Evolutionary conservation across 2,329 filamentous ascomycete species (phyloP), one percentile per base, ranked within the genome.

Genomic region (Diaporthe ampelina): DNA sequence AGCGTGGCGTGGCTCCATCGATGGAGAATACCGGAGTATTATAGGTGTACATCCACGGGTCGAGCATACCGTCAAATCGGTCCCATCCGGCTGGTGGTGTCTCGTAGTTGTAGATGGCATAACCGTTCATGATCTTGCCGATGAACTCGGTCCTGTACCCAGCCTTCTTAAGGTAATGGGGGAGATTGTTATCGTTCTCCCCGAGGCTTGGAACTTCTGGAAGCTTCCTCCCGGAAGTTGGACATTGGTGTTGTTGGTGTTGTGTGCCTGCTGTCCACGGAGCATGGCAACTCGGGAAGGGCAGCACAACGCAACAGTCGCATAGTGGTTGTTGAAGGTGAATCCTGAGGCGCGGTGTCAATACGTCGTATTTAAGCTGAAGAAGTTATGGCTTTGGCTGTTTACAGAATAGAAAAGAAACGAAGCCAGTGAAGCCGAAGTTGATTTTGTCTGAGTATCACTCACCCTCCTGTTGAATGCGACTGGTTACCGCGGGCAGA

Each of bases 91-190:
- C 72, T 8, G 70, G 75, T 11, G 73, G 73, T 5, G 85, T 83
- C 78, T 92, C 83, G 79, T 93, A 94, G 74, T 92, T 94, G 0
- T 85, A 78, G 1, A 89, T 84, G 0, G 84, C 89, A 69, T 94
- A 91, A 0, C 87, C 85, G 77, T 94, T 94, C 83, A 93, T 92
- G 6, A 94, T 84, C 79, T 95, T 94, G n/a, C 91, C 93, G 0
- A 89, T 90, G 78, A 94, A 94, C 78, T 93, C 94, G 0, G 92
- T 94, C 76, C 90, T 89, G 79, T 94, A 94, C 0, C 92, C 92
- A 0, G 88, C 89, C 5, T 88, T 81, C 77, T 94, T 91, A n/a
- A 95, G 82, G 92, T 93, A 94, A 0, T 94, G 80, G 0, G 92
- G 93, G 0, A 94, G 86, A 75, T 92, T 94, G 48, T 92, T 88